Conservation (phyloP, 129 eudicot species). For the Pulicaria dysenterica region DNA sequence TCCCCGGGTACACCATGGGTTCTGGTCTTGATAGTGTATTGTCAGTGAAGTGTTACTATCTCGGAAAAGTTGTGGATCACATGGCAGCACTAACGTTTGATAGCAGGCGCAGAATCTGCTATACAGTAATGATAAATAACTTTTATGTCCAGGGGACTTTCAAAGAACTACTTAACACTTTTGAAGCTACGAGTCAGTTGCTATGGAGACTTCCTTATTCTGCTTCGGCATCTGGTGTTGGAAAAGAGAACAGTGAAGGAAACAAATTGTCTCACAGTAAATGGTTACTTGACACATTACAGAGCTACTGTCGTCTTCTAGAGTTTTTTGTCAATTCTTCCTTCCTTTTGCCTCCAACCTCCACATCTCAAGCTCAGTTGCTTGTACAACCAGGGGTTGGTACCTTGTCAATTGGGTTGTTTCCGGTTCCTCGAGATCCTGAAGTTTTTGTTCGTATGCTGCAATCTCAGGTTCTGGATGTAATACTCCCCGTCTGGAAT, state of each 20-base stretch:
- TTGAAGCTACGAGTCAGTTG: slow-evolving; percentile 98
- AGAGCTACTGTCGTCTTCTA: slow-evolving; percentile 75
- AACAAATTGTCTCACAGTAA: slow-evolving; percentile 60
- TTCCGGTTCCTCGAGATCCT: slow-evolving; percentile 96
- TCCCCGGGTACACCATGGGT: slow-evolving; percentile 61
- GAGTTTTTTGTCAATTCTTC: slow-evolving; percentile 86
- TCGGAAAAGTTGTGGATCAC: slow-evolving; percentile 94
- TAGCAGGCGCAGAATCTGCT: slow-evolving; percentile 74
- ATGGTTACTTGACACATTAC: slow-evolving; percentile 87
- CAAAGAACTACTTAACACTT: slow-evolving; percentile 88
- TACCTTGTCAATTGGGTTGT: slow-evolving; percentile 91
- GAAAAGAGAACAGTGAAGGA: slow-evolving; percentile 53
- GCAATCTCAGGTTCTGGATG: slow-evolving; percentile 96
- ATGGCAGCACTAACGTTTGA: slow-evolving; percentile 80
- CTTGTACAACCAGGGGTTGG: slow-evolving; percentile 99
- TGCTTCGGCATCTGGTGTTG: slow-evolving; percentile 50
- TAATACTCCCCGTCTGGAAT: slow-evolving; percentile 93
- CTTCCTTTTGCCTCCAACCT: slow-evolving; percentile 61
- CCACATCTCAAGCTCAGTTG: slow-evolving; percentile 86
- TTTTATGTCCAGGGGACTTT: slow-evolving; percentile 95
- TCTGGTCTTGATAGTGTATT: slow-evolving; percentile 51
- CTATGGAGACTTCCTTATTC: slow-evolving; percentile 75
- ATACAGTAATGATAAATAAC: slow-evolving; percentile 78
- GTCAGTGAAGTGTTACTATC: slow-evolving; percentile 89
- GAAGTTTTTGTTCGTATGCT: slow-evolving; percentile 91